Evolutionary conservation across 257 asterid species (phyloP), one percentile per base, ranked within the genome.

Genomic region (Eucommia ulmoides): DNA sequence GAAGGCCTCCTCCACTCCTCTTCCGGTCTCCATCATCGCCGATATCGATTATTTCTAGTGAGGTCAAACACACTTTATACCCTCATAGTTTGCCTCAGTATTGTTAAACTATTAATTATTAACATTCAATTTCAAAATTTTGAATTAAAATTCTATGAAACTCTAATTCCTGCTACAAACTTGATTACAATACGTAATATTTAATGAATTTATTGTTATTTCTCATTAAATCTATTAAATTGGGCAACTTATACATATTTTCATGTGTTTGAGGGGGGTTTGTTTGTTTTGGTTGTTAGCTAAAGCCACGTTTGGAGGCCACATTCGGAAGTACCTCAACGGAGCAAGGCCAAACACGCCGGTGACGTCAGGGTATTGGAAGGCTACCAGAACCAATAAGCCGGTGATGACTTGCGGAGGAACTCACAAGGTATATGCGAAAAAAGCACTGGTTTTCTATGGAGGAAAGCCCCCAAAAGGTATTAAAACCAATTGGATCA

Each of bases 351-450:
- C 81, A 5, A 74, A 74, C 45, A 46, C 77, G 12, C 77, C 81
- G 8, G 77, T 77, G 8, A 74, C 81, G 7, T 74, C 81, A 1
- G 81, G 81, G 0, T 74, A 74, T 26, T 74, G 81, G 81, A 74
- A 74, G 63, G 81, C 81, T 29, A 74, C 81, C 16, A 77, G 81
- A 23, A 74, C 81, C 7, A 77, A 74, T n/a, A 74, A 74, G 63
- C 77, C 81, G n/a, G 81, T 74, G 14, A 53, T 74, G n/a, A 70
- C 74, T 20, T 58, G 65, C 19, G 75, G 77, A 3, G 81, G 81
- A 33, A 66, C 73, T 2, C 81, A 74, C 24, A 74, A 74, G 19
- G 81, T 74, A 11, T 77, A 77, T 1, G 81, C 70, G 21, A 74
- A 74, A 55, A 74, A 74, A n/a, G n/a, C n/a, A n/a, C n/a, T n/a